A percentile compares a stretch with the other conserved stretches of the same genome.
phyloP scores from a whole-genome alignment of 2,329 filamentous ascomycete genomes.

The Clarireedia monteithiana region DNA sequence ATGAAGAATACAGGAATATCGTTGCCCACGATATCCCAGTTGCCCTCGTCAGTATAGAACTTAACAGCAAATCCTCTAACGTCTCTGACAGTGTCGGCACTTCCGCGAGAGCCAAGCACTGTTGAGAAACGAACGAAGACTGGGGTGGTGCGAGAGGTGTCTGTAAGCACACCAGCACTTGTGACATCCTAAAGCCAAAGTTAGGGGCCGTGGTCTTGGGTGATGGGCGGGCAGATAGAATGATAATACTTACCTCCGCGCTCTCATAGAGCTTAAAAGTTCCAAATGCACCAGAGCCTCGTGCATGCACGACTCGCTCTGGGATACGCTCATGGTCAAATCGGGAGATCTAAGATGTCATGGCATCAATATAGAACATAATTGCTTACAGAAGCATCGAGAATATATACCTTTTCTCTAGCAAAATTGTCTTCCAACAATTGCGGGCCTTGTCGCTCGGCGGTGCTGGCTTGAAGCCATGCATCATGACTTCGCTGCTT shows the following conservation, averaged over 20 bases:
- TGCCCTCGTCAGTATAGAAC: conserved; percentile 71
- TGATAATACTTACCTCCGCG: conserved; percentile 33
- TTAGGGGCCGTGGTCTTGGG: background rate
- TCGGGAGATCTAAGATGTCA: no score
- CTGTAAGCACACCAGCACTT: conserved; percentile 55
- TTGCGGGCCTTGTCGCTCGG: conserved; percentile 56
- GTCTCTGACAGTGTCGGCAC: conserved; percentile 76
- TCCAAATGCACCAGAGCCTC: conserved; percentile 51
- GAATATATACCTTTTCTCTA: conserved; percentile 57
- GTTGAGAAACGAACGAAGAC: conserved; percentile 73
- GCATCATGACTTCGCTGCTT: conserved; percentile 68
- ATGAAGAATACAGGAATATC: conserved; percentile 73
- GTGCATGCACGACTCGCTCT: conserved; percentile 53
- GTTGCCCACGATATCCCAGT: conserved; percentile 69
- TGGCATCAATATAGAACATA: no score
- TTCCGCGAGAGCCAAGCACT: conserved; percentile 65
- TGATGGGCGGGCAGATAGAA: no score
- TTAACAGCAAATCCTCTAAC: conserved; percentile 73
- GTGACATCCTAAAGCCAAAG: conserved; percentile 36
- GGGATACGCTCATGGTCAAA: conserved; percentile 70
- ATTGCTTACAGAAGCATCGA: no score
- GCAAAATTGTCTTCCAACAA: conserved; percentile 66
- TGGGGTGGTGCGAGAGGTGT: conserved; percentile 58
- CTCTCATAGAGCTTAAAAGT: conserved; percentile 59
- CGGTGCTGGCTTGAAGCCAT: conserved; percentile 60